Conservation (phyloP, 116 monocot species). For the Zostera marina region DNA sequence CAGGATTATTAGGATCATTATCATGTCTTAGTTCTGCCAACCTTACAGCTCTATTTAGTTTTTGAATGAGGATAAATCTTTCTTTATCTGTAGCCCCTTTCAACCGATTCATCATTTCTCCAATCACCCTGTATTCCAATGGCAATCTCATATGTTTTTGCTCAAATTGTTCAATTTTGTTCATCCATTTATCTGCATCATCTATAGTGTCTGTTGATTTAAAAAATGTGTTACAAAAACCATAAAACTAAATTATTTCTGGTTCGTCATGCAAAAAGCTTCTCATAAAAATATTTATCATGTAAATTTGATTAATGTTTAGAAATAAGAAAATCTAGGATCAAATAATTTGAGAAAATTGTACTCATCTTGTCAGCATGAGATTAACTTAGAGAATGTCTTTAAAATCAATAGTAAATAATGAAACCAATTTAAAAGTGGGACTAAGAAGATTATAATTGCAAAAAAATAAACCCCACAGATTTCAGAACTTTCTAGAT, state of each 20-base stretch:
- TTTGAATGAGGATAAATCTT: constrained; percentile 82
- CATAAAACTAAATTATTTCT: neutral
- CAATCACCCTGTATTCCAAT: constrained; percentile 90
- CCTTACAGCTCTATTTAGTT: constrained; percentile 76
- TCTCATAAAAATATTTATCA: too few relatives aligned
- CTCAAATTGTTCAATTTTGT: constrained; percentile 77
- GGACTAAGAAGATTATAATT: too few relatives aligned
- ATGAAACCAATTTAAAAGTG: too few relatives aligned
- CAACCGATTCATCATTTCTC: constrained; percentile 90
- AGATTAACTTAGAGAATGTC: too few relatives aligned
- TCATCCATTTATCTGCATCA: constrained; percentile 88
- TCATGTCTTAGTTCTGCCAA: constrained; percentile 75
- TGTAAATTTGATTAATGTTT: too few relatives aligned
- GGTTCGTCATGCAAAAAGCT: neutral
- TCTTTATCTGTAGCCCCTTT: constrained; percentile 80
- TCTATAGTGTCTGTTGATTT: constrained; percentile 61
- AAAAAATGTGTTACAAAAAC: neutral
- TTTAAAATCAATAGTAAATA: too few relatives aligned
- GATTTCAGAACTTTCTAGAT: too few relatives aligned
- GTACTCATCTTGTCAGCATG: too few relatives aligned
- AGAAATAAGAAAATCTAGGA: neutral
- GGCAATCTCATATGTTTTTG: constrained; percentile 62
- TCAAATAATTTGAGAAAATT: neutral
- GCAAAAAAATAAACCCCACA: too few relatives aligned
- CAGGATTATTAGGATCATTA: constrained; percentile 82